Percentiles rank a stretch among this genome's conserved stretches.
Evolutionary conservation across 2,329 filamentous ascomycete species (phyloP).

Genomic region (Lojkania enalia): DNA sequence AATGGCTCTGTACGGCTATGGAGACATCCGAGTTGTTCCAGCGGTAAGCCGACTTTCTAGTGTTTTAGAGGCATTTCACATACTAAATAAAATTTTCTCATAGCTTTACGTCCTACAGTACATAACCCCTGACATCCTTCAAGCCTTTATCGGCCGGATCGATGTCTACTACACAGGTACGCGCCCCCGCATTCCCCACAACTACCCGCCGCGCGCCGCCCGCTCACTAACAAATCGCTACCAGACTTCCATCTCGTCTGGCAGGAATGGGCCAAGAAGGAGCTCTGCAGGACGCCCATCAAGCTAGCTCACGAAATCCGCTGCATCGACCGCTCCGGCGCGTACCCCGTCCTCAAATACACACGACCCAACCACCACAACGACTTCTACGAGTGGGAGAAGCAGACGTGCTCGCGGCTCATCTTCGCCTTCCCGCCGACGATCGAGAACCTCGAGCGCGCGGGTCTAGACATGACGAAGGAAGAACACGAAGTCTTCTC

Average conservation of each 20-base stretch:
- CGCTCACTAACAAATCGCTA: conserved; percentile 1
- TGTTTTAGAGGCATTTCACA: conserved; percentile 17
- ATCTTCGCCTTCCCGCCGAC: conserved; percentile 44
- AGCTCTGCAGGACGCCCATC: conserved; percentile 37
- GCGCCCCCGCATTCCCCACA: no score
- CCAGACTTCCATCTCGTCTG: conserved; percentile 43
- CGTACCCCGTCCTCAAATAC: conserved; percentile 38
- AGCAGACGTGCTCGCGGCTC: conserved; percentile 39
- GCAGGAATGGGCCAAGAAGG: conserved; percentile 34
- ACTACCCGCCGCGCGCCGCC: not conserved
- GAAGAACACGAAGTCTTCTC: conserved; percentile 38
- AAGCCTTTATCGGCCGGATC: conserved; percentile 41
- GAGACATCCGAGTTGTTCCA: conserved; percentile 42
- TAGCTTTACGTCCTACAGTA: conserved; percentile 46
- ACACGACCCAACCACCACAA: conserved; percentile 27
- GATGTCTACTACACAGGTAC: conserved; percentile 38
- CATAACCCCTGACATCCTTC: conserved; percentile 44
- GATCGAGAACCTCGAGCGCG: conserved; percentile 36
- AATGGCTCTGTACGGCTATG: conserved; percentile 43
- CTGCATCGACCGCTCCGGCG: conserved; percentile 41
- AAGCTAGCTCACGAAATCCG: conserved; percentile 38
- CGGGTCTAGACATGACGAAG: conserved; percentile 39
- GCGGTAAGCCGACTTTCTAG: conserved; percentile 35
- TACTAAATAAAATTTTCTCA: conserved; percentile 33
- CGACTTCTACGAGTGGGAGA: conserved; percentile 36